Conservation (phyloP, 2,329 filamentous ascomycete species). For the Talaromyces sp. region DNA sequence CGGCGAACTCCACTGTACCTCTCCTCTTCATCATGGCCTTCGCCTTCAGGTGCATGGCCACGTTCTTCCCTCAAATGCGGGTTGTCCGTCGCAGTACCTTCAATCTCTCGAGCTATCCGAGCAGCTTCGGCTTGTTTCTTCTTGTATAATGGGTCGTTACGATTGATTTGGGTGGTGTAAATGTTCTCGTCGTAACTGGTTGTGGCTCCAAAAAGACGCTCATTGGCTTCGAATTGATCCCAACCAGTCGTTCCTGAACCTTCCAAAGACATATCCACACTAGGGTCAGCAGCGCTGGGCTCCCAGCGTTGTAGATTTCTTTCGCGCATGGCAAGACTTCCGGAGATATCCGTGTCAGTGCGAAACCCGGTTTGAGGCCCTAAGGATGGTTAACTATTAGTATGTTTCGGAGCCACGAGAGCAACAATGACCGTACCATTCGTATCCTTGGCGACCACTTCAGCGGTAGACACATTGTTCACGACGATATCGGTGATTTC, state of each 20-base stretch:
- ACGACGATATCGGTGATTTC: constrained; percentile 60
- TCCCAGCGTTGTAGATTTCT: constrained; percentile 80
- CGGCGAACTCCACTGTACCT: constrained; percentile 94
- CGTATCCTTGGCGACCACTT: constrained; percentile 51
- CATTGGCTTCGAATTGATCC: constrained; percentile 94
- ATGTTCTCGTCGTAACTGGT: constrained; percentile 92
- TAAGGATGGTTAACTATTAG: constrained; percentile 35
- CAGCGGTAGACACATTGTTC: constrained; percentile 53
- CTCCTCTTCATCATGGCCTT: constrained; percentile 81
- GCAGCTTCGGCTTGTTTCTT: constrained; percentile 76
- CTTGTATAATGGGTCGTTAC: constrained; percentile 75
- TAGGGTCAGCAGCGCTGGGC: constrained; percentile 61
- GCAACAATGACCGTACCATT: constrained; percentile 41
- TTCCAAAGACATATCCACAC: constrained; percentile 70
- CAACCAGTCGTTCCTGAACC: constrained; percentile 58
- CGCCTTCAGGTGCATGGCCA: constrained; percentile 63
- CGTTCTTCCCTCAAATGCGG: constrained; percentile 88
- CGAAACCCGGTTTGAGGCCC: constrained; percentile 70
- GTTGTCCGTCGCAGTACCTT: constrained; percentile 70
- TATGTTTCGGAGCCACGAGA: constrained; percentile 4
- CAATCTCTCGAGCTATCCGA: constrained; percentile 84
- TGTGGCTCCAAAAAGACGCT: constrained; percentile 79
- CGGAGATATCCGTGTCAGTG: constrained; percentile 86
- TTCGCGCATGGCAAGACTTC: constrained; percentile 66
- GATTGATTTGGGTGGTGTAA: constrained; percentile 90